phyloP scores from a whole-genome alignment of 176 grass and related monocot species.

The Tillandsia leiboldiana region DNA sequence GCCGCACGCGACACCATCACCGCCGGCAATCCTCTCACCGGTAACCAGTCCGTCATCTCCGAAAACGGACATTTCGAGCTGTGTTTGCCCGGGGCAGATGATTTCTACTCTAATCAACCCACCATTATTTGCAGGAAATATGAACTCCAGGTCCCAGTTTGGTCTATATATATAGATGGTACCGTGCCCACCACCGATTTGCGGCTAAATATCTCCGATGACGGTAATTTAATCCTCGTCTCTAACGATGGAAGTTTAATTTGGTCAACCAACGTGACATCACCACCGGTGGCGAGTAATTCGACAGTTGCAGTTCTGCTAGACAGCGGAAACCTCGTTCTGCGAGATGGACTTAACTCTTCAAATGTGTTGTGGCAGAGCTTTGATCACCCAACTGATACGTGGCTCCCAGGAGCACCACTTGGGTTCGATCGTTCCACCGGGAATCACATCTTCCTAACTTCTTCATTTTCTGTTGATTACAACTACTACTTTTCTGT shows the following conservation, averaged over 20 bases:
- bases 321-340: conserved; percentile 50
- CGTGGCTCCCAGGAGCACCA: conserved; percentile 46
- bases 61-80: conserved; percentile 36
- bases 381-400: conserved; percentile 37
- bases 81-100: conserved; percentile 21
- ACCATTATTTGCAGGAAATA: conserved; percentile 75
- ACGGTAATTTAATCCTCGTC: conserved; percentile 75
- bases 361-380: conserved; percentile 40
- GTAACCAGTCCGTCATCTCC: conserved; percentile 44
- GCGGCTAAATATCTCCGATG: conserved; percentile 28
- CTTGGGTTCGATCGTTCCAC: conserved; percentile 35
- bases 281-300: conserved; percentile 3
- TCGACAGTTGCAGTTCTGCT: conserved; percentile 40
- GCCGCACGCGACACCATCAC: conserved; percentile 37
- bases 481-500: too few relatives aligned
- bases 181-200: conserved; percentile 19
- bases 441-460: conserved; percentile 27
- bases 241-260: conserved; percentile 22
- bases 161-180: conserved; percentile 29
- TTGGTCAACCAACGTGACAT: conserved; percentile 61
- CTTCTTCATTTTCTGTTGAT: too few relatives aligned
- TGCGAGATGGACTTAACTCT: conserved; percentile 3
- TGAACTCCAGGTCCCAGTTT: conserved; percentile 23
- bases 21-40: conserved; percentile 37
- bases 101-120: conserved; percentile 35